Evolutionary conservation across 2,329 filamentous ascomycete species (phyloP).

Genomic region (Fusarium heterosporum): DNA sequence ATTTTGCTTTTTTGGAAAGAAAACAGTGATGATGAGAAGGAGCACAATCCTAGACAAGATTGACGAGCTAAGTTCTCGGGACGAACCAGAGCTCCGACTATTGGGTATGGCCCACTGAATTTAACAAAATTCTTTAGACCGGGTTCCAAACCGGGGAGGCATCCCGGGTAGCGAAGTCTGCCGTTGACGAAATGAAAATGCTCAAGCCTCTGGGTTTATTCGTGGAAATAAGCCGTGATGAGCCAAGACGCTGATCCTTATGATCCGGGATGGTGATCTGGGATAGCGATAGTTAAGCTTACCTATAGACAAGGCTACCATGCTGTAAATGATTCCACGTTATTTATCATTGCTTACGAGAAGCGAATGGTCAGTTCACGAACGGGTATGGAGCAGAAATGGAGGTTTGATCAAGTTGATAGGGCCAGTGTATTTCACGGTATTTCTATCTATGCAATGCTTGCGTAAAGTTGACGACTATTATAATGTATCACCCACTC

Average conservation of each 20-base stretch:
- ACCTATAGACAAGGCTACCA: no score
- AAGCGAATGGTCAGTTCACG: neutral
- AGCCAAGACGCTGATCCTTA: neutral
- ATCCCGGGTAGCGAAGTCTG: neutral
- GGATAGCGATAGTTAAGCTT: no score
- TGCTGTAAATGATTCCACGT: no score
- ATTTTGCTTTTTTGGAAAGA: neutral
- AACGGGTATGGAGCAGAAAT: neutral
- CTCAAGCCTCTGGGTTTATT: no score
- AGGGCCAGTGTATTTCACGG: slow-evolving; percentile 8
- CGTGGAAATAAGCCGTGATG: no score
- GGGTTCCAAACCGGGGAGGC: neutral
- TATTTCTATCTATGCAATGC: slow-evolving; percentile 2
- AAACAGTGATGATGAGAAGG: neutral
- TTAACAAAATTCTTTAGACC: neutral
- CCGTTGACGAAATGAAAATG: neutral
- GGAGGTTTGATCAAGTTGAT: neutral
- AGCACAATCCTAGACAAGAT: neutral
- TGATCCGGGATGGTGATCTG: neutral
- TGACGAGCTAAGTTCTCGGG: neutral
- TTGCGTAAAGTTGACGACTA: neutral
- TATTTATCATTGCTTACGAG: no score
- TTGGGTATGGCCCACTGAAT: neutral
- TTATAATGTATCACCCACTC: neutral
- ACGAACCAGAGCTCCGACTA: neutral